These are phyloP conservation scores for Simplicillium sp. DNA, from an alignment of 2,329 filamentous ascomycete species.

Conservation along the genomic window DNA sequence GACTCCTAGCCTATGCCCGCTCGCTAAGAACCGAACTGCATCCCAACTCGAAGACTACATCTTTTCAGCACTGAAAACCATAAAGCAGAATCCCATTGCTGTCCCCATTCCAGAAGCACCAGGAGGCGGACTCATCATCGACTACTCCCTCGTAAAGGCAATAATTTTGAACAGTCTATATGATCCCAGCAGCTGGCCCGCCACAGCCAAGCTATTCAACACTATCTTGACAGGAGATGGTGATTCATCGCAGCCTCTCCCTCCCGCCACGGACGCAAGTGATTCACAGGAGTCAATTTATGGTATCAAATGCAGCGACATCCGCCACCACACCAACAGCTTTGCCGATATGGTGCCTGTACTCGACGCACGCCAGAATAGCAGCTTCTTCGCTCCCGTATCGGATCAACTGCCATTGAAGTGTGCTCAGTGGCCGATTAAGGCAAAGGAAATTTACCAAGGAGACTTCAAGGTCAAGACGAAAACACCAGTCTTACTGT, in stretches of 20 bases:
- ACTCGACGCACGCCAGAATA: background rate
- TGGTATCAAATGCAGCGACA: background rate
- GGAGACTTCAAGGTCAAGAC: conserved; percentile 19
- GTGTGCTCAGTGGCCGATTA: conserved; percentile 5
- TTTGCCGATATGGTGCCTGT: background rate
- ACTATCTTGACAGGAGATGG: background rate
- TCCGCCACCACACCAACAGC: background rate
- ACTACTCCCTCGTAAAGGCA: background rate
- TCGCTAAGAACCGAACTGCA: conserved; percentile 7
- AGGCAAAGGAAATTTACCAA: conserved; percentile 8
- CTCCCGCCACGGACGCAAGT: background rate
- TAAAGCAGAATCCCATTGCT: background rate
- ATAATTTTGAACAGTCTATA: background rate
- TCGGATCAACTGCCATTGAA: background rate
- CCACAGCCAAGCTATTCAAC: background rate
- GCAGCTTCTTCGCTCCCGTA: background rate
- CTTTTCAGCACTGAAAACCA: background rate
- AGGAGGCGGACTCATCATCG: background rate
- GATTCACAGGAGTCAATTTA: background rate
- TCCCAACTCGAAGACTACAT: conserved; percentile 19
- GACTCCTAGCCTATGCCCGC: conserved; percentile 12
- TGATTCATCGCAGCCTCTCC: background rate
- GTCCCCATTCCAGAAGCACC: background rate
- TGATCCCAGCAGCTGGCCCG: background rate
- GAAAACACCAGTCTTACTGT: conserved; percentile 25